Conservation (phyloP, 2,329 filamentous ascomycete genomes). For the Annulohypoxylon truncatum region DNA sequence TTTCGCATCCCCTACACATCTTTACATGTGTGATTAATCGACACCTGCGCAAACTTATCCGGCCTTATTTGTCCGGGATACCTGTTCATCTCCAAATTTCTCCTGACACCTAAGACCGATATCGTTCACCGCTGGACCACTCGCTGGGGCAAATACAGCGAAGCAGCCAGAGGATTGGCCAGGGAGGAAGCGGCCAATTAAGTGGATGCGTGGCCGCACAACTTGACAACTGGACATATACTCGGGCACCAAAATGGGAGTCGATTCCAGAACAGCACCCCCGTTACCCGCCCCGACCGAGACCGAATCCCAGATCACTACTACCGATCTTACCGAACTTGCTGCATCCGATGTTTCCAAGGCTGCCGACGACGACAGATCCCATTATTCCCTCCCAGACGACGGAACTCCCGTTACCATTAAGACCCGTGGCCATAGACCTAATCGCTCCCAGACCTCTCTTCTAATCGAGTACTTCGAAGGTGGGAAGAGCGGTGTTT, state of each 20-base stretch:
- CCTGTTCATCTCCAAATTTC: conserved; percentile 13
- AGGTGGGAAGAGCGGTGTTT: conserved; percentile 72
- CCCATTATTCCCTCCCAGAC: conserved; percentile 82
- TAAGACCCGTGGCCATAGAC: conserved; percentile 74
- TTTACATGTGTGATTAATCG: conserved; percentile 25
- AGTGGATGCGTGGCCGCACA: conserved; percentile 39
- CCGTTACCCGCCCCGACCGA: conserved; percentile 84
- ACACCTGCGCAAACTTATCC: conserved; percentile 18
- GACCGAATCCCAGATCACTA: conserved; percentile 67
- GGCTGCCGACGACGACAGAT: conserved; percentile 75
- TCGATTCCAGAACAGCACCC: conserved; percentile 67
- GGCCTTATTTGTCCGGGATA: conserved; percentile 15
- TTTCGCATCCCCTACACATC: conserved; percentile 15
- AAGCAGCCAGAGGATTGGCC: conserved; percentile 36
- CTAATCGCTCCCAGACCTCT: conserved; percentile 82
- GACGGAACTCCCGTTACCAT: conserved; percentile 95
- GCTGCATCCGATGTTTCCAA: conserved; percentile 74
- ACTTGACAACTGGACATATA: conserved; percentile 33
- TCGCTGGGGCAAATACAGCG: conserved; percentile 27
- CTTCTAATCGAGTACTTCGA: conserved; percentile 96
- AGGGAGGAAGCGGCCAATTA: conserved; percentile 37
- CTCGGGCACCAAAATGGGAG: conserved; percentile 61
- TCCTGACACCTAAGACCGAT: conserved; percentile 17
- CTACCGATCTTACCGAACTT: conserved; percentile 67
- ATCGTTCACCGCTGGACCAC: conserved; percentile 32